Evolutionary conservation across 495 filamentous ascomycete species (phyloP), one percentile per base, ranked within the genome.

Genomic region (Saxophila tyrrhenica): DNA sequence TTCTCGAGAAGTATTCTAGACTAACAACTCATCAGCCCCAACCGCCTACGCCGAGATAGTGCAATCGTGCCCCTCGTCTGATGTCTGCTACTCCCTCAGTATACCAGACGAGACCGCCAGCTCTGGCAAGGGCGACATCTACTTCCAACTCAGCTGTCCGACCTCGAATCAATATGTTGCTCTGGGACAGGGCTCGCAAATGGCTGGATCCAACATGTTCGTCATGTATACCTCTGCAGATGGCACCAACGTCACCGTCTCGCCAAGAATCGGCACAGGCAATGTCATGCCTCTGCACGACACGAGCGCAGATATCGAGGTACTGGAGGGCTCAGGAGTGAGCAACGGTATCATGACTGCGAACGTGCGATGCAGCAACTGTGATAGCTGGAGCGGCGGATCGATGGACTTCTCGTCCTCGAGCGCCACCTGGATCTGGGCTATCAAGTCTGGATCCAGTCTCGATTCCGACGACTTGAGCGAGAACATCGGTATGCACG

Each of bases 391-490:
- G 75, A 70, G 63, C 11, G 70, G 78, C n/a, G 72, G 75, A 2
- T 55, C 56, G n/a, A 71, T 73, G 48, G 62, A 77, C 52, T 65
- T 74, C 21, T 73, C 57, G 13, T 67, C 63, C 25, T 63, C 72
- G 0, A 65, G 59, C 7, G 74, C 75, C 19, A 60, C 67, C 13
- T 91, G 85, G 79, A 84, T 95, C 57, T 83, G 74, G 62, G 83
- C 82, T 1, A 74, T 75, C 65, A 80, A 79, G 51, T 60, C 65
- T 13, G 84, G 88, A 3, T 62, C 66, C 0, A 58, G 82, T 0
- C 61, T 91, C 44, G 70, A 77, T 32, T 78, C 79, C 11, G 70
- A 75, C 11, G 73, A 72, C 50, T 41, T 59, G 2, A 66, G 64
- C 7, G 78, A 75, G 0, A 52, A 47, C 15, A 80, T 94, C 53